These are phyloP conservation scores for Pyrenochaeta sp. DNA, from an alignment of 2,329 filamentous ascomycete species.

Conservation along the genomic window DNA sequence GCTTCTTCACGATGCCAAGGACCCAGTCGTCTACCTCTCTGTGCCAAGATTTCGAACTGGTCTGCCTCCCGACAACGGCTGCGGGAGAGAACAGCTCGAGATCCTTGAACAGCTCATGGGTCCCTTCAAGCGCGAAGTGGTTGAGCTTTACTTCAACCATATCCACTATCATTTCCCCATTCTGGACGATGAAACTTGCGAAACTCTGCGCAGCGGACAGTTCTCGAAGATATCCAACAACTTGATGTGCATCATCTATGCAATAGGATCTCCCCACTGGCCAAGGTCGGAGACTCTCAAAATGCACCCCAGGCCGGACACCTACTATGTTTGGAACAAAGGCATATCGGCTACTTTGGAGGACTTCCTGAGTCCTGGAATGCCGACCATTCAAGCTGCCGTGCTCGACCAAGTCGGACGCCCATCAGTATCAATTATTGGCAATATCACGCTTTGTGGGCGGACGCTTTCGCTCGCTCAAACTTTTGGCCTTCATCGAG, in stretches of 20 bases:
- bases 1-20: constrained; percentile 55
- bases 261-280: constrained; percentile 50
- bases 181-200: constrained; percentile 50
- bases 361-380: constrained; percentile 53
- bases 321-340: constrained; percentile 53
- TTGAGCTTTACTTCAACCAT: constrained; percentile 57
- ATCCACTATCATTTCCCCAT: constrained; percentile 51
- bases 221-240: constrained; percentile 45
- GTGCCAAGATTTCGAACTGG: constrained; percentile 61
- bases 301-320: constrained; percentile 47
- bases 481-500: constrained; percentile 64
- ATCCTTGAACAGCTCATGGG: constrained; percentile 54
- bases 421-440: constrained; percentile 51
- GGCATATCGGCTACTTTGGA: constrained; percentile 53
- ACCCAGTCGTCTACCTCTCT: constrained; percentile 54
- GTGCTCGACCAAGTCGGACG: constrained; percentile 53
- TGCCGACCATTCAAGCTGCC: constrained; percentile 51
- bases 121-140: constrained; percentile 47
- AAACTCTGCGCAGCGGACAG: constrained; percentile 45
- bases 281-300: constrained; percentile 45
- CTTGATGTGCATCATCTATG: constrained; percentile 52
- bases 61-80: constrained; percentile 41
- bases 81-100: constrained; percentile 51
- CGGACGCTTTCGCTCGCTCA: constrained; percentile 64
- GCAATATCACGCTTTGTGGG: constrained; percentile 63